These are phyloP conservation scores for Quercus alba DNA, from an alignment of 306 rosid genomes.

Conservation along the genomic window DNA sequence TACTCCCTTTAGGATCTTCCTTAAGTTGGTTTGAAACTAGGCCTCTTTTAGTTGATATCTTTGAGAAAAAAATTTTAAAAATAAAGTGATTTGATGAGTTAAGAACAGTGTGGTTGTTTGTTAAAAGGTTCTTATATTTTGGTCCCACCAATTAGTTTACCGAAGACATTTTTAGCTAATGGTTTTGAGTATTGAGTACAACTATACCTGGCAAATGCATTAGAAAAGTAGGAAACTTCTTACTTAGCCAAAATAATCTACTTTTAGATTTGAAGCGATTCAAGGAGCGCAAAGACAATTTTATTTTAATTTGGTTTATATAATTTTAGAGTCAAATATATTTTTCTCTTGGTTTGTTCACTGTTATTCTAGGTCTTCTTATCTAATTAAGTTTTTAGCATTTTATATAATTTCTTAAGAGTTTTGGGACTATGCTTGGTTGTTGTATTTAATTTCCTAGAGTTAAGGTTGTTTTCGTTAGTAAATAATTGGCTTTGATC, in stretches of 20 bases:
- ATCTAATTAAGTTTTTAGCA: too few species aligned
- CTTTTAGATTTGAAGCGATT: background rate
- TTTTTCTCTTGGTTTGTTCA: too few species aligned
- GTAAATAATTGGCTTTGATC: too few species aligned
- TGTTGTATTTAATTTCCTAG: too few species aligned
- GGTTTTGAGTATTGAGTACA: background rate
- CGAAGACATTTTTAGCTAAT: background rate
- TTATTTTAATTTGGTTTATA: too few species aligned
- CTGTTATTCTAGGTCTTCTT: too few species aligned
- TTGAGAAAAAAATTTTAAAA: background rate
- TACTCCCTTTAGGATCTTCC: background rate
- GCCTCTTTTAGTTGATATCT: background rate
- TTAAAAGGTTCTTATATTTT: background rate
- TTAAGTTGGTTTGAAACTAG: background rate
- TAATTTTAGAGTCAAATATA: too few species aligned
- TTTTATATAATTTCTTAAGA: too few species aligned
- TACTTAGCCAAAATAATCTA: background rate
- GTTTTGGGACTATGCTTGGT: too few species aligned
- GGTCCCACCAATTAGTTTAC: too few species aligned
- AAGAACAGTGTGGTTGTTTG: background rate
- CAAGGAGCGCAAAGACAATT: too few species aligned
- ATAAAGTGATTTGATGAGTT: background rate
- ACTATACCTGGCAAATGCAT: background rate
- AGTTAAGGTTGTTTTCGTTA: too few species aligned
- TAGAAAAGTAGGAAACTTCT: background rate